Evolutionary conservation across 495 filamentous ascomycete species (phyloP).

Genomic region (Penicillium diatomitis): DNA sequence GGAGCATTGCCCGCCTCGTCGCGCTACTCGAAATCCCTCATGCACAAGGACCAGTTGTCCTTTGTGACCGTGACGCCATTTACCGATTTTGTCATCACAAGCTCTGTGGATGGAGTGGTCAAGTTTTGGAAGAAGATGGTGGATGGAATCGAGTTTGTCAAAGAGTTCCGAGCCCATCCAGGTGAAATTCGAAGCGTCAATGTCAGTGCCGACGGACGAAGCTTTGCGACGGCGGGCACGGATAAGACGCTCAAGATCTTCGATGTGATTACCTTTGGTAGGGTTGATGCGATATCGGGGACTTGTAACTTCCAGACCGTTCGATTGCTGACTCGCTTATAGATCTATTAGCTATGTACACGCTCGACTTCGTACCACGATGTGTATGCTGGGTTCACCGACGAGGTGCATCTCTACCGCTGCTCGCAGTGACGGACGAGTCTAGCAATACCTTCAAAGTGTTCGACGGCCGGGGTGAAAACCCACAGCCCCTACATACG

Average conservation of each 20-base stretch:
- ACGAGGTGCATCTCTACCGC: slow-evolving; percentile 74
- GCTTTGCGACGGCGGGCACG: slow-evolving; percentile 78
- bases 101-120: slow-evolving; percentile 83
- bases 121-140: slow-evolving; percentile 97
- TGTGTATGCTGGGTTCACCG: slow-evolving; percentile 90
- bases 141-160: slow-evolving; percentile 90
- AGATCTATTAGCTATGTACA: slow-evolving; percentile 77
- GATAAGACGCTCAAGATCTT: slow-evolving; percentile 94
- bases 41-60: slow-evolving; percentile 92
- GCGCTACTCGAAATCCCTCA: slow-evolving; percentile 91
- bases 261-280: slow-evolving; percentile 86
- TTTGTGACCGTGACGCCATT: slow-evolving; percentile 83
- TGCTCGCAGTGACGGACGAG: slow-evolving; percentile 84
- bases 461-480: slow-evolving; percentile 85
- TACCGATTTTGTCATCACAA: slow-evolving; percentile 83
- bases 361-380: slow-evolving; percentile 62
- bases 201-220: slow-evolving; percentile 81
- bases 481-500: slow-evolving; percentile 60
- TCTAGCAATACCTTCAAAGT: slow-evolving; percentile 61
- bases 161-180: slow-evolving; percentile 87
- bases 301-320: not conserved
- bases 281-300: slow-evolving; percentile 1
- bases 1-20: slow-evolving; percentile 73
- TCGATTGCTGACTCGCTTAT: slow-evolving; percentile 5
- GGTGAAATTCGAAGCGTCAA: slow-evolving; percentile 77